Evolutionary conservation across 1,284 basidiomycete species (phyloP), one percentile per base, ranked within the genome.

Genomic region (Polyporus tsugae): DNA sequence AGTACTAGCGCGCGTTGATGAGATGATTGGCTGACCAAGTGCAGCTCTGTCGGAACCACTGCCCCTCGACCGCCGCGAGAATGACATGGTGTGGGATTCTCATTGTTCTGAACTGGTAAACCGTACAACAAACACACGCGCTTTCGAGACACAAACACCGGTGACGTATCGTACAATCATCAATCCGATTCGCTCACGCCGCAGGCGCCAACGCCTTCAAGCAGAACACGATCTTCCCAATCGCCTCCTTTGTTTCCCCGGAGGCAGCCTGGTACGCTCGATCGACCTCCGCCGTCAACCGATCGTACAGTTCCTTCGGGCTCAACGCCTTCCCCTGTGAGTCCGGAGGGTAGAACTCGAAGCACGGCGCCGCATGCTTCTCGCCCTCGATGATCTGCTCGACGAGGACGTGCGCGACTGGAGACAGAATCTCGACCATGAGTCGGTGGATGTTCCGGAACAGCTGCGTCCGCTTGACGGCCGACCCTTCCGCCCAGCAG

Each of bases 381-480:
- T 17, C 22, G 29, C 55, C 44, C 29, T 55, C 52, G 33, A 71
- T 63, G 33, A 38, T 35, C 58, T 71, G 69, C 42, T 69, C n/a
- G 19, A 73, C 72, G 61, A 74, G 70, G 42, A 68, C 42, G 52
- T 71, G 62, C 39, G 67, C 65, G 10, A 71, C 6, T 5, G 70
- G 70, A 13, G 59, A 55, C 36, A 71, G 62, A 44, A 74, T 36
- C 25, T 65, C 65, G 39, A 70, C n/a, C 73, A 74, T 74, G 57
- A 73, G 67, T 0, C 61, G 44, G 65, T 71, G 69, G 38, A 65
- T 69, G 55, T 69, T 71, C 44, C 63, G 49, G 49, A 72, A 57
- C 17, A 74, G 69, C 41, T 64, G 58, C 25, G 57, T 62, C 17
- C 71, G 69, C 49, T 57, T n/a, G 25, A 39, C 41, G 25, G 38